Evolutionary conservation across 805 yeast species (phyloP).

Genomic region (Starmerella vitae): DNA sequence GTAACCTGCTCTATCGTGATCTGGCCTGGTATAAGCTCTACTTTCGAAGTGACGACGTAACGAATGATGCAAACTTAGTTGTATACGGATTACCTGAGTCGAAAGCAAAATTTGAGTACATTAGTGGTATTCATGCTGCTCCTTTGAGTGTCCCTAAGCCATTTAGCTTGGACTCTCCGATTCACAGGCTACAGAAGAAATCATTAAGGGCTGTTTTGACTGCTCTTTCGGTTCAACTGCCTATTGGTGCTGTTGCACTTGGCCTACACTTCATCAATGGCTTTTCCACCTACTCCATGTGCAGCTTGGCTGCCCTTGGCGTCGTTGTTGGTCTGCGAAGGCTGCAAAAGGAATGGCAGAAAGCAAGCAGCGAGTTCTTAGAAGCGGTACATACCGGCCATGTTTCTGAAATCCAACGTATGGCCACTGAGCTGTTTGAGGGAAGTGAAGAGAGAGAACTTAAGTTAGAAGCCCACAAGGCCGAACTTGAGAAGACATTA

Average conservation of each 20-base stretch:
- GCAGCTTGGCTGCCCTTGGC: conserved; percentile 28
- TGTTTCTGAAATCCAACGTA: conserved; percentile 20
- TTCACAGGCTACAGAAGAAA: conserved; percentile 22
- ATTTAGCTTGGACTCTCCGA: neutral
- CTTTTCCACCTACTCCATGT: conserved; percentile 26
- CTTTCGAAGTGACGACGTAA: conserved; percentile 28
- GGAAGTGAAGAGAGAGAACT: conserved; percentile 22
- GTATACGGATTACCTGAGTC: conserved; percentile 24
- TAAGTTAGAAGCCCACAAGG: neutral
- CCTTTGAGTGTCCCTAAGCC: neutral
- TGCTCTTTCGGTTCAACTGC: conserved; percentile 28
- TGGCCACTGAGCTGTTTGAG: conserved; percentile 24
- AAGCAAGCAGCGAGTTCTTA: conserved; percentile 19
- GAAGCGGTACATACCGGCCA: conserved; percentile 21
- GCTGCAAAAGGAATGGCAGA: conserved; percentile 28
- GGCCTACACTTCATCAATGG: conserved; percentile 26
- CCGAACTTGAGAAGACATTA: neutral
- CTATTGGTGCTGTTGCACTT: conserved; percentile 23
- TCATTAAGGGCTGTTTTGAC: conserved; percentile 24
- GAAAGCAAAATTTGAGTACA: conserved; percentile 22
- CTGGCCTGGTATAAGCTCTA: conserved; percentile 31
- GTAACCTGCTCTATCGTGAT: conserved; percentile 9
- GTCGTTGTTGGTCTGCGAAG: conserved; percentile 26
- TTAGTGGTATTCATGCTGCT: conserved; percentile 25
- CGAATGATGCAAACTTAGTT: conserved; percentile 19